phyloP scores from a whole-genome alignment of 2,329 filamentous ascomycete species.

The Colletotrichum aenigma region DNA sequence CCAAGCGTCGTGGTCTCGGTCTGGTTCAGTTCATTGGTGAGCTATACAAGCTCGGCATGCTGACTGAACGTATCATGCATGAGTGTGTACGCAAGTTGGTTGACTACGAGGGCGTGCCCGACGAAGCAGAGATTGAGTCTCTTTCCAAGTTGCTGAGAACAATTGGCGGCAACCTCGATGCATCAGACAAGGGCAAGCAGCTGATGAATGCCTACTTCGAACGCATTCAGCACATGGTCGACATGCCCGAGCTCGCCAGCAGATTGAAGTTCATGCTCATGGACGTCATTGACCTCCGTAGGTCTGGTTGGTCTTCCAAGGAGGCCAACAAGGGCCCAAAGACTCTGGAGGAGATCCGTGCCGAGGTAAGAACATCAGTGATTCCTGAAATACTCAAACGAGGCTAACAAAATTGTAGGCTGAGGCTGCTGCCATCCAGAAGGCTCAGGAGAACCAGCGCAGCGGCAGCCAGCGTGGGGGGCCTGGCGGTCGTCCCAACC shows the following conservation, averaged over 20 bases:
- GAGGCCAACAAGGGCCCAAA: constrained; percentile 93
- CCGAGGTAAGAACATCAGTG: constrained; percentile 58
- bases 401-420: constrained; percentile 44
- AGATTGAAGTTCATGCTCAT: constrained; percentile 96
- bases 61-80: constrained; percentile 99
- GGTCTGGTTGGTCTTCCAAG: constrained; percentile 81
- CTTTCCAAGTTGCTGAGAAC: constrained; percentile 91
- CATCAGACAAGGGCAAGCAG: constrained; percentile 78
- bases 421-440: constrained; percentile 78
- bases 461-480: constrained; percentile 66
- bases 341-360: constrained; percentile 91
- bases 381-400: background rate
- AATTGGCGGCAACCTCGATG: constrained; percentile 86
- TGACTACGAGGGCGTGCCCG: constrained; percentile 90
- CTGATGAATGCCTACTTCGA: constrained; percentile 96
- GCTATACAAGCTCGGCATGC: constrained; percentile 97
- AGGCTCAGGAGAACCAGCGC: constrained; percentile 75
- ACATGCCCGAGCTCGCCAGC: constrained; percentile 81
- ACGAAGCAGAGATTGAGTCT: constrained; percentile 96
- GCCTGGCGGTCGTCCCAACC: constrained; percentile 69
- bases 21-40: constrained; percentile 99
- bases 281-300: constrained; percentile 88
- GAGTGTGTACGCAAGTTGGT: constrained; percentile 97
- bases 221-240: constrained; percentile 82
- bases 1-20: constrained; percentile 96